Evolutionary conservation across 176 grass and related monocot species (phyloP).

Genomic region (Thinopyrum elongatum): DNA sequence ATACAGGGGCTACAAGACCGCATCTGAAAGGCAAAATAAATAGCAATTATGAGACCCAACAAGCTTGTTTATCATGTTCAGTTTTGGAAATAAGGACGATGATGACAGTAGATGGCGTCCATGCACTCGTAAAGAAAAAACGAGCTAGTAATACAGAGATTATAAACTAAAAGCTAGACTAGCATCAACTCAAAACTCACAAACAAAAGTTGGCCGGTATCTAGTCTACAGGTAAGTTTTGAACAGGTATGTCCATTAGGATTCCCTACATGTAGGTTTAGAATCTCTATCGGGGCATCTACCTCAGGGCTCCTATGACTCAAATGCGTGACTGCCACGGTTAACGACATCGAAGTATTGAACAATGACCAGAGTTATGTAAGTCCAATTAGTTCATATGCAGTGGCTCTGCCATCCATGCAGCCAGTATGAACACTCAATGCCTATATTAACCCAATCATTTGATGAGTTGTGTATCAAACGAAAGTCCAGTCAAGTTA

Average conservation of each 20-base stretch:
- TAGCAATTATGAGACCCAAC: background rate
- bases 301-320: background rate
- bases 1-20: background rate
- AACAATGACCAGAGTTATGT: background rate
- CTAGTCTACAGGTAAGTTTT: background rate
- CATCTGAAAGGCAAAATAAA: background rate
- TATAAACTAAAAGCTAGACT: background rate
- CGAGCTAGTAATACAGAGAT: background rate
- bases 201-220: background rate
- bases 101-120: background rate
- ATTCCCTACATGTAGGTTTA: background rate
- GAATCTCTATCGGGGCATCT: background rate
- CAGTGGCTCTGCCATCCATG: background rate
- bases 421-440: background rate
- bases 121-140: background rate
- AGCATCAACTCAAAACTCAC: background rate
- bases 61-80: background rate
- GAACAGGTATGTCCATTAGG: background rate
- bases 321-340: background rate
- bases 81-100: background rate
- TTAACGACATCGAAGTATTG: background rate
- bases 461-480: background rate
- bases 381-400: background rate
- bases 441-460: background rate
- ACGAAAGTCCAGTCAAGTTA: background rate